Evolutionary conservation across 2,329 filamentous ascomycete genomes (phyloP).

Genomic region (Pseudocercospora musae): DNA sequence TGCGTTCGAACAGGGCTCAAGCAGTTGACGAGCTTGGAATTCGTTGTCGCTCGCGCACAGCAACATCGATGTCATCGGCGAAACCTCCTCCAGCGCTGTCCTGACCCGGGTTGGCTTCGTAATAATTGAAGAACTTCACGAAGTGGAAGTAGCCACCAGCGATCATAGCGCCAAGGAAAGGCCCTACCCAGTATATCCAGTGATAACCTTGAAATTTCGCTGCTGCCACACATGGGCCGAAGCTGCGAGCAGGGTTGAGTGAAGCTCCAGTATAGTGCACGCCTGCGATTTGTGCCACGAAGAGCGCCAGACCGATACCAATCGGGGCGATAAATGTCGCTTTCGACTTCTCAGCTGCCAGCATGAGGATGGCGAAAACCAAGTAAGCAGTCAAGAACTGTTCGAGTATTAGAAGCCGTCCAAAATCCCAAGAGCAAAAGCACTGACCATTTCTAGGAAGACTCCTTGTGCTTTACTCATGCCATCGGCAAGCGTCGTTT

Average conservation of each 20-base stretch:
- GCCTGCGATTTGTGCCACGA: slow-evolving; percentile 26
- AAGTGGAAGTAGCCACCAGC: slow-evolving; percentile 35
- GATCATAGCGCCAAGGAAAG: slow-evolving; percentile 29
- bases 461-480: slow-evolving; percentile 31
- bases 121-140: slow-evolving; percentile 33
- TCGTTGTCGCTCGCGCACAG: slow-evolving; percentile 3
- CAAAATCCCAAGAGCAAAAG: background rate
- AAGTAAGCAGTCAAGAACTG: slow-evolving; percentile 33
- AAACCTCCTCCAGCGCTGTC: slow-evolving; percentile 16
- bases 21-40: slow-evolving; percentile 5
- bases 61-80: slow-evolving; percentile 7
- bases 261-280: slow-evolving; percentile 35
- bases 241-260: slow-evolving; percentile 35
- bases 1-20: background rate
- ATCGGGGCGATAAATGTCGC: slow-evolving; percentile 32
- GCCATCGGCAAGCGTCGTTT: slow-evolving; percentile 31
- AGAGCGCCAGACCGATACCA: slow-evolving; percentile 29
- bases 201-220: slow-evolving; percentile 30
- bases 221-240: slow-evolving; percentile 33
- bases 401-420: background rate
- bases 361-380: slow-evolving; percentile 36
- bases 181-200: slow-evolving; percentile 35
- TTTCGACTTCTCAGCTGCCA: slow-evolving; percentile 37
- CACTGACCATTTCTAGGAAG: slow-evolving; percentile 34
- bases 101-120: slow-evolving; percentile 31